A percentile compares a stretch with the other conserved stretches of the same genome.
phyloP scores from a whole-genome alignment of 2,329 filamentous ascomycete species.

The Gaeumannomyces sp. region DNA sequence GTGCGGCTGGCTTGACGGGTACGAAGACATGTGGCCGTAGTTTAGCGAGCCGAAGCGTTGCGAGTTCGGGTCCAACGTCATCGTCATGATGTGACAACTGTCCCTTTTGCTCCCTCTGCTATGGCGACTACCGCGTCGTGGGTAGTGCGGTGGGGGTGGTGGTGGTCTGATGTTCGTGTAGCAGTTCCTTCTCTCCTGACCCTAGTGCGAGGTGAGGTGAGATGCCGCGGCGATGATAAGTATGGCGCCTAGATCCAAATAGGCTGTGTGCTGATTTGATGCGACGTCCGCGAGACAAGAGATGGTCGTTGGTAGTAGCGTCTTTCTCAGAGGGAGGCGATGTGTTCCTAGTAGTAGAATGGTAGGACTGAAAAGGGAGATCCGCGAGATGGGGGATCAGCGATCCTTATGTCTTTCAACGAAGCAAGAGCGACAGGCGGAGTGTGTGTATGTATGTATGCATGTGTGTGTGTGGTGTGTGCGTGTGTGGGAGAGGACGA shows the following conservation, averaged over 20 bases:
- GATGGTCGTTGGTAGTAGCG: conserved; percentile 33
- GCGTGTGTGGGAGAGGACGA: neutral
- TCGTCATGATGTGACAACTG: conserved; percentile 64
- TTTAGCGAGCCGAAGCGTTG: conserved; percentile 70
- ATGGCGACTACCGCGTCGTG: conserved; percentile 1
- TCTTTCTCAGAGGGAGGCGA: conserved; percentile 1
- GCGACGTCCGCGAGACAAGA: conserved; percentile 35
- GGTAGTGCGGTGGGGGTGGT: conserved; percentile 13
- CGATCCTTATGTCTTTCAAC: conserved; percentile 52
- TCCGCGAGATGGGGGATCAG: conserved; percentile 41
- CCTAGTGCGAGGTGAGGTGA: conserved; percentile 10
- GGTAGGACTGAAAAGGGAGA: conserved; percentile 28
- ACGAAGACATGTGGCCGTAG: conserved; percentile 73
- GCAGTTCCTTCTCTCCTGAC: conserved; percentile 9
- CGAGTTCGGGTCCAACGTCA: conserved; percentile 88
- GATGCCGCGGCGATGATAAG: conserved; percentile 18
- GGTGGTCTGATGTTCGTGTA: conserved; percentile 14
- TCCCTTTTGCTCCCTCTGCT: no score
- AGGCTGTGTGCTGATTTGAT: conserved; percentile 45
- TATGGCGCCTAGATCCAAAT: conserved; percentile 14
- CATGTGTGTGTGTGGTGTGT: neutral
- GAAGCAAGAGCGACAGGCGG: conserved; percentile 15
- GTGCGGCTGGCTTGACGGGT: conserved; percentile 58
- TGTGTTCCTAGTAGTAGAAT: conserved; percentile 20
- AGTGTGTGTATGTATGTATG: neutral